These are phyloP conservation scores for Leccinum imitatum DNA, from an alignment of 768 basidiomycete genomes.

Conservation along the genomic window DNA sequence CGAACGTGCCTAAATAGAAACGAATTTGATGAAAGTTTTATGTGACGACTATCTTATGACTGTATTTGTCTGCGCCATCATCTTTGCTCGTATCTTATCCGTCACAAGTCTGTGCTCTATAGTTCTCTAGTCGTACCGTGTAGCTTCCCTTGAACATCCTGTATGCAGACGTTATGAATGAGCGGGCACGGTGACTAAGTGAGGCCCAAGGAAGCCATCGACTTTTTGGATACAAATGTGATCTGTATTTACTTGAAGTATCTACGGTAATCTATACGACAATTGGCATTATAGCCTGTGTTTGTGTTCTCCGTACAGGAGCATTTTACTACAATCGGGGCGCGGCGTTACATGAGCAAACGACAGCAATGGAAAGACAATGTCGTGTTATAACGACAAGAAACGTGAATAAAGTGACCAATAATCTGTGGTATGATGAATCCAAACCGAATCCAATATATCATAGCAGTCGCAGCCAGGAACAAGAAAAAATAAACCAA, in stretches of 20 bases:
- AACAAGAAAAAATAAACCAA: not conserved
- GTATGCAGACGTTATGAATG: not conserved
- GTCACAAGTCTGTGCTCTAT: not conserved
- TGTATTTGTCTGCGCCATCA: not conserved
- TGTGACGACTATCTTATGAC: not conserved
- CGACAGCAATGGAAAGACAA: not conserved
- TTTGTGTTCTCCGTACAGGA: not conserved
- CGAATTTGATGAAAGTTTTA: not conserved
- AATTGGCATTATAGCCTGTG: not conserved
- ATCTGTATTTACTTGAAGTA: not conserved
- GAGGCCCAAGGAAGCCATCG: not conserved
- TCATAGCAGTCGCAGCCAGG: not conserved
- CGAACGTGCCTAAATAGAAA: conserved; percentile 24
- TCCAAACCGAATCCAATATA: conserved; percentile 4
- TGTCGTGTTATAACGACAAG: not conserved
- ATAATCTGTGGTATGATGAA: conserved; percentile 22
- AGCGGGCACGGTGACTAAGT: not conserved
- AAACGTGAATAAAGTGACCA: conserved; percentile 26
- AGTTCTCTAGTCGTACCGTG: not conserved
- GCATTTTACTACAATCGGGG: not conserved
- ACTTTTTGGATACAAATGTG: not conserved
- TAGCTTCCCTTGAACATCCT: not conserved
- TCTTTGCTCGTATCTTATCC: not conserved
- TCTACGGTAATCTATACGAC: not conserved
- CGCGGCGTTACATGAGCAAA: not conserved